Evolutionary conservation across 139 green algal genomes (phyloP).

Genomic region (Dunaliella sp.): DNA sequence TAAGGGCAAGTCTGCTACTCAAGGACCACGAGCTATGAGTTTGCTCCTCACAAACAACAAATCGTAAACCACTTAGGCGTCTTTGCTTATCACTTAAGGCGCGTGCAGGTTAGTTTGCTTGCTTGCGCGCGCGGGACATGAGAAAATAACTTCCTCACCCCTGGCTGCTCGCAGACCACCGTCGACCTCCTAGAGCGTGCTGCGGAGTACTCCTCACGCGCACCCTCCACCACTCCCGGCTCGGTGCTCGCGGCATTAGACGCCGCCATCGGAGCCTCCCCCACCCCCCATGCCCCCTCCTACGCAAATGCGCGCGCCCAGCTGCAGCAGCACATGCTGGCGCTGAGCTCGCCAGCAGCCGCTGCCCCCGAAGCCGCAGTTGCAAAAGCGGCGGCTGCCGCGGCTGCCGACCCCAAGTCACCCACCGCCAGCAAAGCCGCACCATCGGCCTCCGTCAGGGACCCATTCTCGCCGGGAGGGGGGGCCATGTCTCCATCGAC

Average conservation of each 20-base stretch:
- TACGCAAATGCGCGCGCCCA: not conserved
- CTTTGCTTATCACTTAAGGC: too few relatives aligned
- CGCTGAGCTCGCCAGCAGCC: not conserved
- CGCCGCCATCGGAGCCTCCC: not conserved
- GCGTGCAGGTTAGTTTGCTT: too few relatives aligned
- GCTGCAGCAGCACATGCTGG: not conserved
- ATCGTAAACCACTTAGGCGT: too few relatives aligned
- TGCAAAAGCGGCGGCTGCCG: not conserved
- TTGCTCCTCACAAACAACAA: too few relatives aligned
- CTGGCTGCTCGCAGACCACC: constrained; percentile 3
- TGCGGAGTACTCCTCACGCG: not conserved
- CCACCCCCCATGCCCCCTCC: not conserved
- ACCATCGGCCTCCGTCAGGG: not conserved
- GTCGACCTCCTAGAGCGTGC: constrained; percentile 61
- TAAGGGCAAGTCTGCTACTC: too few relatives aligned
- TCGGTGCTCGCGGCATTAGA: not conserved
- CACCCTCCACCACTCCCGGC: not conserved
- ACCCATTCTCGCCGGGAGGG: not conserved
- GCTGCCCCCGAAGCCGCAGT: not conserved
- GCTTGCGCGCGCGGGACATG: too few relatives aligned
- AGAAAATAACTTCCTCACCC: too few relatives aligned
- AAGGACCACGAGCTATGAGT: too few relatives aligned
- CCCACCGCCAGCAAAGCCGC: too few relatives aligned
- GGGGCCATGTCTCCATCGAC: not conserved
- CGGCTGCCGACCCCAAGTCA: not conserved